Base-by-base conservation (phyloP, 1,139 yeast species). In the Blastobotrys arbuscula region DNA sequence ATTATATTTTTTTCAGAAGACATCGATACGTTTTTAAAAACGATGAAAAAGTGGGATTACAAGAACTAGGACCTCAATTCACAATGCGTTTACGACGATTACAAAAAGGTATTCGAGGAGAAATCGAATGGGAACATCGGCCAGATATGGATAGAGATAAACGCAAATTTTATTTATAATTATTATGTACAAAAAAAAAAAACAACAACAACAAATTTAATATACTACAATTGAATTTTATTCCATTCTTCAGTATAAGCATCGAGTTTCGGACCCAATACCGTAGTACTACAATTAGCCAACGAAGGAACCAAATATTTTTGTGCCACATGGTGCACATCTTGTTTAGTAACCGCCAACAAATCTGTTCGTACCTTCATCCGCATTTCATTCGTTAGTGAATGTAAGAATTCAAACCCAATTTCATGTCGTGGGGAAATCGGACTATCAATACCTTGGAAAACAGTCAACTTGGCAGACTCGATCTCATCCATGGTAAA, bases 81-180 rank as follows among this genome's bases (percentile, higher is more conserved):
- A 94, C 98, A 0, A 70, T 92, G 63, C 84, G 85, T 63, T 72
- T 94, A 56, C 78, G 96, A 65, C 76, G 97, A 62, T 73, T 94
- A 53, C 97, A 90, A 66, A 84, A 81, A 71, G 98, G 97, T 42
- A 77, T 92, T 60, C 82, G 82, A 62, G 95, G 88, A 55, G 97
- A 92, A 60, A 76, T 87, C 28, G 96, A 88, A 62, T 92, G 97
- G 97, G 97, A 92, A 68, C 95, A 89, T 70, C 80, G 87, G 59
- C 84, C 97, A 13, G 95, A 86, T 57, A 90, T 92, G 97, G 97
- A 92, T 68, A 82, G 84, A 63, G 97, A 92, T 65, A 92, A 89
- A 81, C 82, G 82, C 70, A 88, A 87, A 78, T 92, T 92, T 65
- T 84, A 88, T 65, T 72, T 90, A 59, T 90, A 73, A 40, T 42